phyloP scores from a whole-genome alignment of 2,329 filamentous ascomycete genomes.

The Tetracladium maxilliforme region DNA sequence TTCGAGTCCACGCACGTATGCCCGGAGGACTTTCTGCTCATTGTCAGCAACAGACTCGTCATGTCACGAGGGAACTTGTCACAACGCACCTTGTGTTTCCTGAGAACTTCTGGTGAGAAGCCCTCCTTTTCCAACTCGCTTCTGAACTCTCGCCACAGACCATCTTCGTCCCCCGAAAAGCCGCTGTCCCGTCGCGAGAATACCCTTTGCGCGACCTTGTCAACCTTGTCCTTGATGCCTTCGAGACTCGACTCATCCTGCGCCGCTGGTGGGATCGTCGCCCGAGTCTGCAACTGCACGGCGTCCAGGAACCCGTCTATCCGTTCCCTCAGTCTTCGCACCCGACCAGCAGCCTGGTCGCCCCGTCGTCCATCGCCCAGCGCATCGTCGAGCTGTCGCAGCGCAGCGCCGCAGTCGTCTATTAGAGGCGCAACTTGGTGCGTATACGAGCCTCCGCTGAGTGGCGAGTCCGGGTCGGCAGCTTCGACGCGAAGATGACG shows the following conservation, averaged over 20 bases:
- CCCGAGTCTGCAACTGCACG: slow-evolving; percentile 34
- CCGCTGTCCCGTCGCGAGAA: slow-evolving; percentile 17
- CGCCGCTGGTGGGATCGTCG: slow-evolving; percentile 17
- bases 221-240: slow-evolving; percentile 43
- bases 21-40: slow-evolving; percentile 37
- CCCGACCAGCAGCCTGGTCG: slow-evolving; percentile 5
- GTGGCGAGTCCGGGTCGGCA: slow-evolving; percentile 37
- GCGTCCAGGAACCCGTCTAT: slow-evolving; percentile 35
- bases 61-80: background rate
- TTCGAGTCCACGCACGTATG: slow-evolving; percentile 46
- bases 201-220: slow-evolving; percentile 33
- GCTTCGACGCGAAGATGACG: slow-evolving; percentile 43
- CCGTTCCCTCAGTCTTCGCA: slow-evolving; percentile 10
- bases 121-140: slow-evolving; percentile 42
- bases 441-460: slow-evolving; percentile 30
- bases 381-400: slow-evolving; percentile 37
- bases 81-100: slow-evolving; percentile 38
- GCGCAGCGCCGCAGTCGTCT: slow-evolving; percentile 36
- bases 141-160: slow-evolving; percentile 42
- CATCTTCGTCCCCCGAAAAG: slow-evolving; percentile 27
- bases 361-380: slow-evolving; percentile 18
- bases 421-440: slow-evolving; percentile 35
- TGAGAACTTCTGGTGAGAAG: slow-evolving; percentile 37
- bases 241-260: slow-evolving; percentile 23
- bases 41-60: slow-evolving; percentile 1